Conservation (phyloP, 1,139 yeast genomes). For the Zhuliangozyma parablackwelliae region DNA sequence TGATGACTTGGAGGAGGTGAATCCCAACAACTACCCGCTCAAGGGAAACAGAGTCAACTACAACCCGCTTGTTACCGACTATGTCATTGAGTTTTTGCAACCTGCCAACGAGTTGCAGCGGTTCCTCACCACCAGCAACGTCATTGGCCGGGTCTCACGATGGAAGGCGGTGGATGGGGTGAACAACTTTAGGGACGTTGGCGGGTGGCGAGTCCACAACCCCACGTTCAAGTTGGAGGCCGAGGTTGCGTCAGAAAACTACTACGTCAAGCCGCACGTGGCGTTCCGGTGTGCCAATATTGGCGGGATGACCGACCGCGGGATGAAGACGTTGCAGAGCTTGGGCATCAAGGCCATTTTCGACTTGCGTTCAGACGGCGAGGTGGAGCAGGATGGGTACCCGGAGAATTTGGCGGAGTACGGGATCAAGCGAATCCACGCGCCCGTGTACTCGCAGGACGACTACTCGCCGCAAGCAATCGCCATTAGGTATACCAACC, state of each 20-base stretch:
- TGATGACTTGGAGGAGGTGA: conserved; percentile 24
- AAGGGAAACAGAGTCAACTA: conserved; percentile 49
- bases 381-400: conserved; percentile 49
- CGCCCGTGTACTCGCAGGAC: conserved; percentile 54
- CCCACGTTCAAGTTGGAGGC: conserved; percentile 21
- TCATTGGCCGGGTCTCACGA: conserved; percentile 41
- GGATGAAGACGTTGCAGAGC: conserved; percentile 33
- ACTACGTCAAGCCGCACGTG: conserved; percentile 50
- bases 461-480: conserved; percentile 67
- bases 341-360: conserved; percentile 56
- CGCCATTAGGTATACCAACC: conserved; percentile 52
- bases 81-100: conserved; percentile 49
- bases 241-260: conserved; percentile 5
- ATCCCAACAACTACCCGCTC: conserved; percentile 41
- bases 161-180: conserved; percentile 68
- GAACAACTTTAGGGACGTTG: conserved; percentile 72
- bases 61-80: conserved; percentile 50
- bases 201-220: conserved; percentile 58
- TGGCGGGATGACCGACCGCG: conserved; percentile 43
- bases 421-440: conserved; percentile 50
- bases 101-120: conserved; percentile 49
- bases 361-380: conserved; percentile 67
- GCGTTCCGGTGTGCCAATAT: conserved; percentile 66
- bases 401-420: conserved; percentile 29
- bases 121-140: conserved; percentile 36